These are phyloP conservation scores for Capsicum pubescens DNA, from an alignment of 257 asterid genomes.

Conservation along the genomic window DNA sequence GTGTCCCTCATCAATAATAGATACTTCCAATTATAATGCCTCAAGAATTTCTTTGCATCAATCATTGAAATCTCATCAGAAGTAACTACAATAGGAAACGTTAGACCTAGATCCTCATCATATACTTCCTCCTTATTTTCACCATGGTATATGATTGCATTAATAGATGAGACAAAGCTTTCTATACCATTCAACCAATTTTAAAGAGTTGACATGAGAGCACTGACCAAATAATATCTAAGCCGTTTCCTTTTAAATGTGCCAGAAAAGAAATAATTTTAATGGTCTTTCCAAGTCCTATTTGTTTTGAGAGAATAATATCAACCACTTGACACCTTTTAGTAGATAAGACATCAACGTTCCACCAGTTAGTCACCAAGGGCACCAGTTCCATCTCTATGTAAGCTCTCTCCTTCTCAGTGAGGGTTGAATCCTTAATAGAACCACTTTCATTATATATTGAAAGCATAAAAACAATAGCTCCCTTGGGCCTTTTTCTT, in stretches of 20 bases:
- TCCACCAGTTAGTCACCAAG: conserved; percentile 79
- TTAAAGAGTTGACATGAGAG: conserved; percentile 95
- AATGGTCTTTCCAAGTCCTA: conserved; percentile 99
- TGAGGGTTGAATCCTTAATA: conserved; percentile 63
- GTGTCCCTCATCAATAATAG: conserved; percentile 99
- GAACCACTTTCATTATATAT: conserved; percentile 70
- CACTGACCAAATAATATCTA: conserved; percentile 83
- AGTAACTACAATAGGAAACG: conserved; percentile 83
- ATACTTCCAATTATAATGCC: conserved; percentile 88
- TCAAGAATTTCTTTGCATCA: conserved; percentile 69
- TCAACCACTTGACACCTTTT: conserved; percentile 98
- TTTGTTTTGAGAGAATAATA: conserved; percentile 99
- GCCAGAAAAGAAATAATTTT: conserved; percentile 95
- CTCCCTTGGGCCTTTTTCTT: conserved; percentile 89
- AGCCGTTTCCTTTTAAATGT: conserved; percentile 92
- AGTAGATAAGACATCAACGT: conserved; percentile 85
- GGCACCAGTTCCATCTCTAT: conserved; percentile 81
- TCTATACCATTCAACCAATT: conserved; percentile 91
- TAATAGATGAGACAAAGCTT: conserved; percentile 75
- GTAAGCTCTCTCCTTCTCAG: conserved; percentile 62
- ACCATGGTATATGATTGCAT: conserved; percentile 90
- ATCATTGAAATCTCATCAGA: conserved; percentile 79
- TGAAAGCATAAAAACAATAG: conserved; percentile 93
- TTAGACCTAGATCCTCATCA: conserved; percentile 86
- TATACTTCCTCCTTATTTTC: conserved; percentile 70